phyloP scores from a whole-genome alignment of 352 stramenopile species.

The Phytopythium boreale region DNA sequence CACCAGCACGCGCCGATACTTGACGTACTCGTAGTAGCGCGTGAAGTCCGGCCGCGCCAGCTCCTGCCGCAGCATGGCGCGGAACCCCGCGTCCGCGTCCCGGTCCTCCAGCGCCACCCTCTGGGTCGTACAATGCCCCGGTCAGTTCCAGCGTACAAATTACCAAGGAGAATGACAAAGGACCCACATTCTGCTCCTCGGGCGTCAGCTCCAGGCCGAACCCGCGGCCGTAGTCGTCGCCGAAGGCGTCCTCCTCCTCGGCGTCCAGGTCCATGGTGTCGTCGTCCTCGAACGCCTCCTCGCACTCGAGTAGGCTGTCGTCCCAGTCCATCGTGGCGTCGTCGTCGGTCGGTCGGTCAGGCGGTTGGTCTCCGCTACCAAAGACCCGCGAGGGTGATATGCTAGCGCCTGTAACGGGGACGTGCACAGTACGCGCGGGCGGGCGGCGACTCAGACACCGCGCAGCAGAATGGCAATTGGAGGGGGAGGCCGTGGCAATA shows the following conservation, averaged over 20 bases:
- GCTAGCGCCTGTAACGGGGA: no score
- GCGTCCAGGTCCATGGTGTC: constrained; percentile 38
- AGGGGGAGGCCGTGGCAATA: neutral
- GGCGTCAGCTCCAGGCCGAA: constrained; percentile 27
- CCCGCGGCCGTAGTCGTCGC: constrained; percentile 15
- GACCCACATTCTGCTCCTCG: constrained; percentile 44
- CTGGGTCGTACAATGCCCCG: constrained; percentile 17
- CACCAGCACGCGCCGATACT: constrained; percentile 77
- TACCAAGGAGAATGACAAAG: no score
- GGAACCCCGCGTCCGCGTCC: constrained; percentile 66
- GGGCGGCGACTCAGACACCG: neutral
- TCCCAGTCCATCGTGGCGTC: constrained; percentile 61
- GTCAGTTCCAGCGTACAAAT: neutral
- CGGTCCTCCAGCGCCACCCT: constrained; percentile 71
- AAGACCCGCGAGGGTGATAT: no score
- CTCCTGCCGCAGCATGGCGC: constrained; percentile 76
- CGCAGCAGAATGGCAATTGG: constrained; percentile 1
- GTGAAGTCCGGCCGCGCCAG: constrained; percentile 65
- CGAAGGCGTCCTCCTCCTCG: constrained; percentile 18
- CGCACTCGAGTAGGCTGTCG: constrained; percentile 62
- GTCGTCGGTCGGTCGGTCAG: neutral
- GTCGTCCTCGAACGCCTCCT: constrained; percentile 79
- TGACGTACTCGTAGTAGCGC: constrained; percentile 77
- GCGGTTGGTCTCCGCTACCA: no score
- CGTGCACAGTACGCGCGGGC: neutral